Conservation (phyloP, 768 basidiomycete genomes). For the Boletus subcaerulescens region DNA sequence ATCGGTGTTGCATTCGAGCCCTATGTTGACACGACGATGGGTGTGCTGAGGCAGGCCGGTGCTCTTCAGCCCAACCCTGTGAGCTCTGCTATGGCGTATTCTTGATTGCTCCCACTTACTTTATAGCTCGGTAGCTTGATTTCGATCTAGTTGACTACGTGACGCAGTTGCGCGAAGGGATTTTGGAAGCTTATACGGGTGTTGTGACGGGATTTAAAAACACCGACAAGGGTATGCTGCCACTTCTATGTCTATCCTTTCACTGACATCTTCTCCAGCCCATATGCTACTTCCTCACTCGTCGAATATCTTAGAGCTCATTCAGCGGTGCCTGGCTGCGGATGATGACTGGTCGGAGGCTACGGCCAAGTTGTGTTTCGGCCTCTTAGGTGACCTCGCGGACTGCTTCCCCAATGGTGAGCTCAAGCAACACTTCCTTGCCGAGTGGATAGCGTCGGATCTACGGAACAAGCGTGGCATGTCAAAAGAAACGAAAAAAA, state of each 20-base stretch:
- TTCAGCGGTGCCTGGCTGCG: slow-evolving; percentile 63
- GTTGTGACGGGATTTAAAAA: slow-evolving; percentile 89
- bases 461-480: slow-evolving; percentile 73
- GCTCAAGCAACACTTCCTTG: slow-evolving; percentile 74
- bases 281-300: slow-evolving; percentile 62
- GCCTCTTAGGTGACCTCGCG: slow-evolving; percentile 90
- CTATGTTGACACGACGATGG: slow-evolving; percentile 88
- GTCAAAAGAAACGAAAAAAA: slow-evolving; percentile 79
- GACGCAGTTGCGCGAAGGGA: slow-evolving; percentile 84
- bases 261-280: slow-evolving; percentile 2
- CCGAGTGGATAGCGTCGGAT: slow-evolving; percentile 75
- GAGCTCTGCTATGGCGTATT: slow-evolving; percentile 25
- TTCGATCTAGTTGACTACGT: slow-evolving; percentile 94
- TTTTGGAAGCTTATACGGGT: slow-evolving; percentile 95
- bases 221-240: slow-evolving; percentile 61
- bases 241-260: not conserved
- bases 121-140: slow-evolving; percentile 52
- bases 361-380: slow-evolving; percentile 71
- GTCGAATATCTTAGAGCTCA: slow-evolving; percentile 72
- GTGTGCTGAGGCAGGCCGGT: slow-evolving; percentile 87
- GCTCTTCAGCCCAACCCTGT: slow-evolving; percentile 85
- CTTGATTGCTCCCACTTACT: not conserved
- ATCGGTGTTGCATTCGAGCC: slow-evolving; percentile 85
- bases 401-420: slow-evolving; percentile 81
- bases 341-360: slow-evolving; percentile 86